Conservation (phyloP, 2,329 filamentous ascomycete species). For the Rutstroemia sp. region DNA sequence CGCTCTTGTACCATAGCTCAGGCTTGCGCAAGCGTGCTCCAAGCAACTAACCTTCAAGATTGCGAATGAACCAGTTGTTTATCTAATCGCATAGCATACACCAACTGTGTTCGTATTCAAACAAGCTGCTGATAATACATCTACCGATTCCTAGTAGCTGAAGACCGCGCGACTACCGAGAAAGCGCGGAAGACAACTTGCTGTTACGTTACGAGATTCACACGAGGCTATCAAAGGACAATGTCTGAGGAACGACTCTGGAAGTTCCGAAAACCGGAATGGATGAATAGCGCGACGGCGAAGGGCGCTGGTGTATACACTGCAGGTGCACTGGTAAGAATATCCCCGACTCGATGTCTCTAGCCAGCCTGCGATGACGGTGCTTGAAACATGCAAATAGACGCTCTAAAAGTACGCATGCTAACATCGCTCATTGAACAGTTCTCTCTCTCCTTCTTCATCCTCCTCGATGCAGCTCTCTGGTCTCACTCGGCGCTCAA, state of each 20-base stretch:
- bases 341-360: not conserved
- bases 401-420: not conserved
- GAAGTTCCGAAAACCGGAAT: constrained; percentile 60
- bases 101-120: too few species aligned
- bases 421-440: constrained; percentile 23
- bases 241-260: constrained; percentile 61
- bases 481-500: constrained; percentile 57
- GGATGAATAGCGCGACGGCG: constrained; percentile 57
- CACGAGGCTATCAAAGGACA: not conserved
- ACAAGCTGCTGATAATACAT: too few species aligned
- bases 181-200: too few species aligned
- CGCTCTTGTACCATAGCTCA: too few species aligned
- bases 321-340: constrained; percentile 54
- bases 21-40: too few species aligned
- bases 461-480: constrained; percentile 59
- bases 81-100: too few species aligned
- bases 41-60: too few species aligned
- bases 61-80: too few species aligned
- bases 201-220: not conserved
- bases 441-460: constrained; percentile 64
- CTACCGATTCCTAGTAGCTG: too few species aligned
- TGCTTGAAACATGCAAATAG: not conserved
- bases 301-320: constrained; percentile 57
- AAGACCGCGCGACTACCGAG: too few species aligned
- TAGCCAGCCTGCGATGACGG: too few species aligned